phyloP scores from a whole-genome alignment of 345 rosid genomes.

The Rhodamnia rubescens region DNA sequence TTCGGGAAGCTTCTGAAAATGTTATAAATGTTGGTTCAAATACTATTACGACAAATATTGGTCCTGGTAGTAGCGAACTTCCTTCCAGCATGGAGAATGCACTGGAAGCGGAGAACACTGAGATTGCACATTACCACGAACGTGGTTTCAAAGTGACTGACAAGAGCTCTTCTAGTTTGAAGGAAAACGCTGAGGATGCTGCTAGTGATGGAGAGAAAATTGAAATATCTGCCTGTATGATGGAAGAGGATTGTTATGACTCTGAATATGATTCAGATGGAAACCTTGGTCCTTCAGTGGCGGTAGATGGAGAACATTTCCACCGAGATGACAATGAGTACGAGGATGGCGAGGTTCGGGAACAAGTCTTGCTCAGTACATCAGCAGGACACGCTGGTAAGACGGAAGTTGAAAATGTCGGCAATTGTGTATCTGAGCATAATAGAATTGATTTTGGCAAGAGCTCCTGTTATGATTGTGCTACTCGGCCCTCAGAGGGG shows the following conservation, averaged over 20 bases:
- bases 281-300: conserved; percentile 16
- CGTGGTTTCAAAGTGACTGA: conserved; percentile 3
- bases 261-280: conserved; percentile 43
- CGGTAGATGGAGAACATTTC: conserved; percentile 26
- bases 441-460: conserved; percentile 8
- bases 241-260: conserved; percentile 26
- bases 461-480: conserved; percentile 6
- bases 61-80: conserved; percentile 12
- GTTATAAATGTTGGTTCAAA: conserved; percentile 12
- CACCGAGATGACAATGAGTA: conserved; percentile 25
- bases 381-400: conserved; percentile 13
- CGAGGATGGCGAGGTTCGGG: conserved; percentile 63
- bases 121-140: conserved; percentile 6
- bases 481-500: conserved; percentile 16
- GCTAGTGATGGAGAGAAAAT: conserved; percentile 48
- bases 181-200: conserved; percentile 26
- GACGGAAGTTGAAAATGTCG: conserved; percentile 2
- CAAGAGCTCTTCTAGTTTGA: conserved; percentile 13
- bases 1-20: conserved; percentile 11
- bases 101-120: conserved; percentile 12
- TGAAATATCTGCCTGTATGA: conserved; percentile 30
- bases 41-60: conserved; percentile 1
- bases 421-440: conserved; percentile 13
- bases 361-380: conserved; percentile 10
- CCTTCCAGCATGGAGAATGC: background rate